A percentile compares a stretch with the other conserved stretches of the same genome.
Conservation (phyloP, 2,329 filamentous ascomycete species). For the Colletotrichum tamarilloi region DNA sequence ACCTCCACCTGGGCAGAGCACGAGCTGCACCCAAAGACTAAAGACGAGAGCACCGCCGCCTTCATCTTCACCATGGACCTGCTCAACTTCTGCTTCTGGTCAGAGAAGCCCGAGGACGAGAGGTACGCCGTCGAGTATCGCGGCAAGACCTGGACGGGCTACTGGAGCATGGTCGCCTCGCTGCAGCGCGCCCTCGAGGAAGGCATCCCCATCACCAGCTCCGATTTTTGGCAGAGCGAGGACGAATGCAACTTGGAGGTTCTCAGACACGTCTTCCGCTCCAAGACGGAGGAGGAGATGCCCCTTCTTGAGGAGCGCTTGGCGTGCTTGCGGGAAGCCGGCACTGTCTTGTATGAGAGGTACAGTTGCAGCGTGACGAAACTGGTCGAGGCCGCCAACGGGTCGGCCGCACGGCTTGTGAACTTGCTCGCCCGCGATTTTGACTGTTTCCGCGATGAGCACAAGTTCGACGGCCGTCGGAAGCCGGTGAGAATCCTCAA, state of each 20-base stretch:
- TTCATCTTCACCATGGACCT: conserved; percentile 99
- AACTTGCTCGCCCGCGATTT: conserved; percentile 88
- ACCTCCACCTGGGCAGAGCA: conserved; percentile 89
- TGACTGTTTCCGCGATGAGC: conserved; percentile 86
- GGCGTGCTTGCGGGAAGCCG: conserved; percentile 84
- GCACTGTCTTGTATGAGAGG: conserved; percentile 79
- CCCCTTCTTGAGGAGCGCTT: conserved; percentile 85
- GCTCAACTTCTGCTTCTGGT: conserved; percentile 98
- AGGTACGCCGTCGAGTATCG: conserved; percentile 87
- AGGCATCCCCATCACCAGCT: conserved; percentile 89
- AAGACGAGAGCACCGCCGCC: conserved; percentile 82
- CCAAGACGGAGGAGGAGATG: conserved; percentile 86
- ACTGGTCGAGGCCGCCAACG: conserved; percentile 78
- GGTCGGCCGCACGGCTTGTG: conserved; percentile 86
- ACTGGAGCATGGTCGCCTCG: conserved; percentile 92
- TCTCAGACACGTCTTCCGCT: conserved; percentile 84
- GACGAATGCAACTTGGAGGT: conserved; percentile 80
- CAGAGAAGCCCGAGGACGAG: conserved; percentile 73
- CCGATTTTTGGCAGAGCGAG: conserved; percentile 86
- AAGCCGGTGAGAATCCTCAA: conserved; percentile 85
- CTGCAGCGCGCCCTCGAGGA: conserved; percentile 90
- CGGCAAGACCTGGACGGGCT: conserved; percentile 88
- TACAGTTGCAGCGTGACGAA: conserved; percentile 81
- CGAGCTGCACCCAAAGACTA: conserved; percentile 86
- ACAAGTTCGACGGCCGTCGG: conserved; percentile 76